Base-by-base conservation (phyloP, 2,329 filamentous ascomycete genomes). In the Alternaria alternata region DNA sequence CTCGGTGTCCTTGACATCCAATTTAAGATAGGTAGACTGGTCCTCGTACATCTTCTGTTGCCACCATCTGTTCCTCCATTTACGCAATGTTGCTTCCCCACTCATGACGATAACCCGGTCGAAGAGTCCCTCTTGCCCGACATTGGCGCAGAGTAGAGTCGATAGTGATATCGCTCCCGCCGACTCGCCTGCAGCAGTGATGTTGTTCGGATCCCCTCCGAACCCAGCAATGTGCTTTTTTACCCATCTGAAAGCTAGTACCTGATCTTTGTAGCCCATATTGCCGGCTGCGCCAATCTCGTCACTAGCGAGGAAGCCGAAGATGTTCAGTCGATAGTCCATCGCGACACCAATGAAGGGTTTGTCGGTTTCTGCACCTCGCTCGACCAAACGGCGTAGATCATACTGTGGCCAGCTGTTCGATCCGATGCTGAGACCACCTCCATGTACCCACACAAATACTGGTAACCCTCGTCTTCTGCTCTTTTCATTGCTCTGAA, bases 381-480 rank as follows among this genome's bases (percentile, higher is more conserved):
- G 65, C 57, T 80, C 77, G 0, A 85, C 81, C 14, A 87, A 69
- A 1, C 75, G 74, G 1, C 67, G 71, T 11, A 82, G 69, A 57
- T 86, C 62, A 65, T 83, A 85, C 52, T 86, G 82, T 1, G 85
- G 85, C 81, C 83, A 87, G 5, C 76, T 83, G 41, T 82, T 84
- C 3, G 81, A 81, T 7, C 84, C 85, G 8, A 82, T 77, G 7
- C 75, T 73, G 36, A 84, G 79, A 0, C 81, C 84, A n/a, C 85
- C 84, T 1, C 85, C 85, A 59, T 87, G 84, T 4, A 87, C 79
- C 67, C 84, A 85, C 2, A 83, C 77, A 26, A 86, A 76, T 0
- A 87, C 84, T 0, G 85, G 85, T 4, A 86, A 72, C 28, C 26
- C 36, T 42, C 60, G 55, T 22, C 16, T n/a, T 20, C 16, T 20